Evolutionary conservation across 2,329 filamentous ascomycete genomes (phyloP).

Genomic region (Chaetomium sp.): DNA sequence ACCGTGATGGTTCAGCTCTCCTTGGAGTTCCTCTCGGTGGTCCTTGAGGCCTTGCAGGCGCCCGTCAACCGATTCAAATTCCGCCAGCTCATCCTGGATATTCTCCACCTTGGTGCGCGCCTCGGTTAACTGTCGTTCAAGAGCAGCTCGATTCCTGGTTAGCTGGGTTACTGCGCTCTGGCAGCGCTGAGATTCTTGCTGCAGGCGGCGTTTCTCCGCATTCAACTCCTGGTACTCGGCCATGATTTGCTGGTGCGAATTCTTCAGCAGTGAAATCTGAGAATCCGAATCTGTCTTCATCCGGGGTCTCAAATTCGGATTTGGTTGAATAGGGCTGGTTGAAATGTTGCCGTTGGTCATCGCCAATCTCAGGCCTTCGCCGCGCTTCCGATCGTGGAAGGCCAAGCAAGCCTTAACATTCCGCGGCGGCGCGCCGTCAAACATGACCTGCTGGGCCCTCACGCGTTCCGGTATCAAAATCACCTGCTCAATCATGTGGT

Average conservation of each 20-base stretch:
- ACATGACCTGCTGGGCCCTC: conserved; percentile 71
- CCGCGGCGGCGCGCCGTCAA: conserved; percentile 58
- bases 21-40: conserved; percentile 56
- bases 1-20: conserved; percentile 52
- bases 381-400: conserved; percentile 62
- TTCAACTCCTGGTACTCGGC: conserved; percentile 57
- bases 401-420: conserved; percentile 77
- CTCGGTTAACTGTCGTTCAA: conserved; percentile 50
- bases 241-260: conserved; percentile 56
- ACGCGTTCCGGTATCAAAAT: conserved; percentile 71
- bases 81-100: conserved; percentile 63
- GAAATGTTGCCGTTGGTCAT: conserved; percentile 45
- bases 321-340: conserved; percentile 45
- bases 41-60: conserved; percentile 61
- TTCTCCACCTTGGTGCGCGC: conserved; percentile 61
- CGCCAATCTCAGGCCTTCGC: conserved; percentile 62
- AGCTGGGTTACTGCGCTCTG: conserved; percentile 46
- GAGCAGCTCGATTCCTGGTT: conserved; percentile 50
- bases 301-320: conserved; percentile 59
- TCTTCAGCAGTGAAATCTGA: conserved; percentile 59
- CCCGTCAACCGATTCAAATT: conserved; percentile 68
- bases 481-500: conserved; percentile 78
- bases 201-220: conserved; percentile 49
- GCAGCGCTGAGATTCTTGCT: conserved; percentile 53
- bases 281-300: conserved; percentile 77